Base-by-base conservation (phyloP, 345 rosid genomes). In the Lumnitzera littorea region DNA sequence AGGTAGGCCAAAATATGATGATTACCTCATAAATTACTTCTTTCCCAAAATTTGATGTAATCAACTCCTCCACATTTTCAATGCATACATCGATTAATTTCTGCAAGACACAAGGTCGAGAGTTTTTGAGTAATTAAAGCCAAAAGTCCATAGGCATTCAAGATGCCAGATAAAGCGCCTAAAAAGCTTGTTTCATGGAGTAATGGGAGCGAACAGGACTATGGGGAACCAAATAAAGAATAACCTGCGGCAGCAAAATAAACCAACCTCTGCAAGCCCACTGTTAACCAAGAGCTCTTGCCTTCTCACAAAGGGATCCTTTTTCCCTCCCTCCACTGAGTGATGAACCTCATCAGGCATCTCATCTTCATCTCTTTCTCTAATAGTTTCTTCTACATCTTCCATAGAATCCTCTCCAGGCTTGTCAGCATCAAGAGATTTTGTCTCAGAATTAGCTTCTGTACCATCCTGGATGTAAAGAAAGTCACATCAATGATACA, bases 251-350 rank as follows among this genome's bases (percentile, higher is more conserved):
- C 29, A 50, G 48, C 14, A 1, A 48, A 63, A 43, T 25, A 67
- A 48, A 75, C 78, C 62, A 55, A 91, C 99, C 99, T 87, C 91
- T 58, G 96, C 98, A 72, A 92, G 91, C 67, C 96, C 91, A 62
- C 94, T 87, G 60, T 69, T 62, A 36, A 92, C 69, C 64, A 92
- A 69, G 80, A 92, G 66, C 68, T 92, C 98, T 61, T 53, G 86
- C 70, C 98, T 85, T 76, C 96, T 85, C 56, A 85, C 16, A 49
- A 62, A 64, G 48, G 91, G 81, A 71, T 92, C 96, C 68, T 89
- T 89, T 66, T 92, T 92, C 58, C 96, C 78, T 62, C 80, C 81
- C 52, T 70, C 86, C 62, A 63, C 62, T 12, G 55, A 36, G 49
- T 52, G 61, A 52, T 61, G 57, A 51, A 62, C 70, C 57, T 72